Base-by-base conservation (phyloP, 352 stramenopile genomes). In the Globisporangium nodosum region DNA sequence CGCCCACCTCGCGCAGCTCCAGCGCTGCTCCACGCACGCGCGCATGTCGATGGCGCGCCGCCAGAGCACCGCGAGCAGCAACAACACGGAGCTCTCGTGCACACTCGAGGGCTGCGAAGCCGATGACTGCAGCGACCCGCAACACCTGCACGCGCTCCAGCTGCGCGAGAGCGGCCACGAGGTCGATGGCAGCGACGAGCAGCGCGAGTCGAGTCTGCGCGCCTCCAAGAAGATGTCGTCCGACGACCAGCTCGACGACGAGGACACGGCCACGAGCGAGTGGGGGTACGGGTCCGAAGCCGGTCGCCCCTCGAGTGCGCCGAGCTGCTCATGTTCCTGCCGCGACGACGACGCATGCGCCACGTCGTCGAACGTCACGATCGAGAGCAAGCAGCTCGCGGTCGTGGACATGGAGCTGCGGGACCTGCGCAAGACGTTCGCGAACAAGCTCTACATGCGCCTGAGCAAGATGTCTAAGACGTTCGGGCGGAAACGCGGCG, bases 381-480 rank as follows among this genome's bases (percentile, higher is more conserved):
- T 90, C 61, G 71, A 82, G 59, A 75, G 82, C 58, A 80, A 68
- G 18, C 80, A 90, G 58, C 74, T 90, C 35, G 80, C 77, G 3
- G 80, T 86, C 15, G 68, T 90, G 51, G 80, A 90, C 61, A 73
- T 71, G 48, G 80, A 90, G 51, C 62, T 90, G 37, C 71, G 76
- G 16, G 78, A 86, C 47, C 50, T 88, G 54, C 76, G 78, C 55
- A 79, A 81, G 58, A 85, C 75, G 4, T 73, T 90, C 18, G 70
- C 77, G 49, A 76, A 74, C 52, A 85, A 83, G 63, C 54, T 90
- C 40, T 86, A 81, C 66, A 51, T 67, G 53, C 65, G 69, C 8
- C 49, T 88, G 35, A 73, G 71, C 20, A 80, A 74, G 47, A 69
- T 89, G 51, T 74, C 76, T 1, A 57, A 56, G 37, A 42, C 65